These are phyloP conservation scores for Phlegmacium glaucopus DNA, from an alignment of 768 basidiomycete species.

Conservation along the genomic window DNA sequence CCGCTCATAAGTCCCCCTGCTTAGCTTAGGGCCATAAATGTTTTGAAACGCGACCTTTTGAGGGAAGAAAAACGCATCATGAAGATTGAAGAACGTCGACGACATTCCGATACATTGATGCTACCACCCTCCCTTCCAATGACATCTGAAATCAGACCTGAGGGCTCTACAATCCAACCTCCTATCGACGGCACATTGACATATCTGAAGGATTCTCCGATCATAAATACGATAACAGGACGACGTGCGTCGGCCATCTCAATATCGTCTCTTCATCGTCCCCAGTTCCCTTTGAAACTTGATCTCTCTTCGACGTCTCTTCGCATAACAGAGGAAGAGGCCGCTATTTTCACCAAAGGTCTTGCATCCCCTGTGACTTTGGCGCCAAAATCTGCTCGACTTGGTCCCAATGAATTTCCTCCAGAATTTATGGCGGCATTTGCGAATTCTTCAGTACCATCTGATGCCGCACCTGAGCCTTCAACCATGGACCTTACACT, in stretches of 20 bases:
- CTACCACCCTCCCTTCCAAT: conserved; percentile 16
- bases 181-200: conserved; percentile 19
- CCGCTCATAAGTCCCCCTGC: not conserved
- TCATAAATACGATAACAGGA: conserved; percentile 28
- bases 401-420: conserved; percentile 50
- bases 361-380: conserved; percentile 78
- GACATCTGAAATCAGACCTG: conserved; percentile 13
- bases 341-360: conserved; percentile 52
- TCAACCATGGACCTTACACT: conserved; percentile 64
- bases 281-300: conserved; percentile 68
- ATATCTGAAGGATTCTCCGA: conserved; percentile 29
- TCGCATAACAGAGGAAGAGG: conserved; percentile 66
- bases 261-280: conserved; percentile 74
- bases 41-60: conserved; percentile 66
- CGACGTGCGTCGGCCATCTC: conserved; percentile 78
- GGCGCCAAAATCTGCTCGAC: conserved; percentile 74
- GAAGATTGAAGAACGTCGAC: conserved; percentile 30
- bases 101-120: conserved; percentile 14
- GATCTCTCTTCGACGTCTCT: conserved; percentile 72
- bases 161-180: conserved; percentile 24
- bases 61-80: conserved; percentile 53
- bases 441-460: conserved; percentile 33
- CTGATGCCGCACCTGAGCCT: conserved; percentile 26
- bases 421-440: conserved; percentile 68
- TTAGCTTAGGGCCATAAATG: conserved; percentile 68